phyloP scores from a whole-genome alignment of 2,329 filamentous ascomycete genomes.

The Hypoxylon sp. region DNA sequence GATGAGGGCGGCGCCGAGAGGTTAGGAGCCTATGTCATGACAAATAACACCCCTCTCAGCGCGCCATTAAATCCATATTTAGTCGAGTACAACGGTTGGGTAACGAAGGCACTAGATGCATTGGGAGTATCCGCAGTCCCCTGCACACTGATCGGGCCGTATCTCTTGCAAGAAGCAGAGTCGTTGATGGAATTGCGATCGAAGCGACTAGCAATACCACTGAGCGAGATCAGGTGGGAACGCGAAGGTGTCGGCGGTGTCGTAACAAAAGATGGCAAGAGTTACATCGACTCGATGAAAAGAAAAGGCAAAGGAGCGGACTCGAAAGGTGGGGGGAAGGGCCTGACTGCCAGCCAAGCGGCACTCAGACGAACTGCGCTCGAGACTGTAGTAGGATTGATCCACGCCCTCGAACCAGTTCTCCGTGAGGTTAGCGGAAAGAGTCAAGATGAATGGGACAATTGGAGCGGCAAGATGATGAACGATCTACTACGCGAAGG shows the following conservation, averaged over 20 bases:
- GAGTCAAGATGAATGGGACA: conserved; percentile 91
- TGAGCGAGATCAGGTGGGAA: conserved; percentile 90
- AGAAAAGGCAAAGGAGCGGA: conserved; percentile 62
- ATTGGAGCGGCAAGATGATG: conserved; percentile 91
- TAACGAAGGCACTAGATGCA: conserved; percentile 80
- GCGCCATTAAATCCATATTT: conserved; percentile 86
- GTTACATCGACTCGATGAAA: conserved; percentile 70
- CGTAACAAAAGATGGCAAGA: conserved; percentile 72
- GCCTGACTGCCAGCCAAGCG: conserved; percentile 76
- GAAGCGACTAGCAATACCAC: conserved; percentile 86
- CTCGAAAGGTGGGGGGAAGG: conserved; percentile 59
- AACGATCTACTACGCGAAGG: conserved; percentile 84
- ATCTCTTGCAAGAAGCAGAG: conserved; percentile 85
- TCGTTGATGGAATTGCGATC: conserved; percentile 77
- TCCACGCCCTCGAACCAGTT: conserved; percentile 87
- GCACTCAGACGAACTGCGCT: conserved; percentile 86
- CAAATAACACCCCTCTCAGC: conserved; percentile 85
- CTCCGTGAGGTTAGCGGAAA: conserved; percentile 87
- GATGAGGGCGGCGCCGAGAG: conserved; percentile 75
- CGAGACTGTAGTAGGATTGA: conserved; percentile 83
- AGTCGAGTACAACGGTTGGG: conserved; percentile 86
- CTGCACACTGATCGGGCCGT: conserved; percentile 82
- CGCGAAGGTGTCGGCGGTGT: conserved; percentile 77
- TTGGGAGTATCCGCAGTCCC: conserved; percentile 81
- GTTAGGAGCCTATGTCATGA: conserved; percentile 86